Base-by-base conservation (phyloP, 345 rosid species). In the Eutrema yunnanense region DNA sequence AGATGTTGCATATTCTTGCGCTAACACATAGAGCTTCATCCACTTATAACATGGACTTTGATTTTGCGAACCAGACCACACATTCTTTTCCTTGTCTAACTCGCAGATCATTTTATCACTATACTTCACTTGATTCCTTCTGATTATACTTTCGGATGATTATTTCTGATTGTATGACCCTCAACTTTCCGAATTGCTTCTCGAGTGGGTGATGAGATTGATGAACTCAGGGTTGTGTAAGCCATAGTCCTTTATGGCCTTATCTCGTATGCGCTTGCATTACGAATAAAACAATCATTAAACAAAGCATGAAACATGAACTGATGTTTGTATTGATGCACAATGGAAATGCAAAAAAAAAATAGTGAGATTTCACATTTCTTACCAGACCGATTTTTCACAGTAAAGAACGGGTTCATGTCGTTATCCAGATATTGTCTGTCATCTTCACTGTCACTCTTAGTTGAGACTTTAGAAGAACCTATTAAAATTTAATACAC, bases 21-120 rank as follows among this genome's bases (percentile, higher is more conserved):
- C 36, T 30, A 29, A 40, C 22, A 51, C 52, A 49, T 40, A 13
- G 30, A 38, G 33, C 16, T 49, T 49, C 22, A 38, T 7, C 41
- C 49, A n/a, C 41, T 48, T 70, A 59, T 70, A 69, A 58, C 16
- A 57, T 46, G 65, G 48, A 69, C 65, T 33, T 69, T 57, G 73
- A 69, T 69, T 9, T 36, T 27, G 2, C 56, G 36, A 57, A 46
- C 65, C 47, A 46, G 27, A 57, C 65, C 48, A 19, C 48, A 19
- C 22, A 57, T 69, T 48, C 44, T 26, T 57, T 29, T 57, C 56
- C 48, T n/a, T 69, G 26, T 43, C 34, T 22, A 69, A 43, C 72
- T 68, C 72, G 16, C 55, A 69, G 14, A 69, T 56, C 56, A 69
- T 36, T 46, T 46, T 69, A 26, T 69, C 56, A 9, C 26, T 69